phyloP scores from a whole-genome alignment of 805 yeast genomes.

The Tetrapisispora taiwanensis region DNA sequence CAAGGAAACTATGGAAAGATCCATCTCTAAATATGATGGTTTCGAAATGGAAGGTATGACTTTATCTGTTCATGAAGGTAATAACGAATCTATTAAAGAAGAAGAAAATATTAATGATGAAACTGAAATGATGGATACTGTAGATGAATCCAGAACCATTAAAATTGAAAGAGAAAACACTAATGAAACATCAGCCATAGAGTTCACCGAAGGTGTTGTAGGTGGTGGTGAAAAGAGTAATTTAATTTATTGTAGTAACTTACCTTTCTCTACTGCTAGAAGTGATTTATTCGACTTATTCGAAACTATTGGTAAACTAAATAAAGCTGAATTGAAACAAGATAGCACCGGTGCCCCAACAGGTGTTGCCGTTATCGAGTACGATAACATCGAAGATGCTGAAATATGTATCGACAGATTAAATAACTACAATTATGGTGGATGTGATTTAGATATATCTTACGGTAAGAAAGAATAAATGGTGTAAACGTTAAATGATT shows the following conservation, averaged over 20 bases:
- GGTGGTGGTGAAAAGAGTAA: conserved; percentile 54
- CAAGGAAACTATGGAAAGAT: conserved; percentile 55
- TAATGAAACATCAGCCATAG: not conserved
- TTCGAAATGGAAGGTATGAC: conserved; percentile 35
- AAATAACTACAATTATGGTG: conserved; percentile 76
- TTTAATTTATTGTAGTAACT: conserved; percentile 58
- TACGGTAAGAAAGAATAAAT: conserved; percentile 40
- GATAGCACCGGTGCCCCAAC: conserved; percentile 54
- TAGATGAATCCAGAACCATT: not conserved
- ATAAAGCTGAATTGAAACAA: conserved; percentile 64
- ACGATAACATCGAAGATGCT: conserved; percentile 56
- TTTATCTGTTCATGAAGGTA: conserved; percentile 14
- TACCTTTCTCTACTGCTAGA: conserved; percentile 84
- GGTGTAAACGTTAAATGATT: not conserved
- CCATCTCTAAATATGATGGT: conserved; percentile 61
- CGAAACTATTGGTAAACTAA: conserved; percentile 70
- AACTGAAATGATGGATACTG: conserved; percentile 6
- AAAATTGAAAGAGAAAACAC: not conserved
- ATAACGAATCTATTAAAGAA: conserved; percentile 5
- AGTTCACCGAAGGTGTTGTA: conserved; percentile 53
- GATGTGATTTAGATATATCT: conserved; percentile 56
- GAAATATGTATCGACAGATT: conserved; percentile 65
- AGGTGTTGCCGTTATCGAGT: conserved; percentile 81
- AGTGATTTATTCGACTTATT: conserved; percentile 78
- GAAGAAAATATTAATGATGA: conserved; percentile 1